A percentile compares a stretch with the other conserved stretches of the same genome.
Evolutionary conservation across 176 grass and related monocot genomes (phyloP).

Genomic region (Hordeum vulgare): MorexV3_pseudomolecules_assembly NC_058521.1:485844140-485844639

Average conservation of each 20-base stretch:
- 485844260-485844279: conserved; percentile 91
- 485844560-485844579: not conserved
- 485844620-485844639: conserved; percentile 95
- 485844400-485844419: conserved; percentile 81
- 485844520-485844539: not conserved
- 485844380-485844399: conserved; percentile 62
- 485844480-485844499: conserved; percentile 33
- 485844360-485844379: not conserved
- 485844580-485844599: conserved; percentile 74
- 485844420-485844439: conserved; percentile 80
- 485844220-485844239: conserved; percentile 77
- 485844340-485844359: conserved; percentile 11
- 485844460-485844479: conserved; percentile 80
- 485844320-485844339: conserved; percentile 9
- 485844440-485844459: conserved; percentile 90
- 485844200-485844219: conserved; percentile 1
- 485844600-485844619: conserved; percentile 91
- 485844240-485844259: conserved; percentile 70
- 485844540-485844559: not conserved
- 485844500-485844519: conserved; percentile 7
- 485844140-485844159: conserved; percentile 26
- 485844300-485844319: conserved; percentile 73
- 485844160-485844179: not conserved
- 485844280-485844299: conserved; percentile 98
- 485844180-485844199: not conserved